phyloP scores from a whole-genome alignment of 108 stramenopile genomes.

The Stephanodiscus triporus region DNA sequence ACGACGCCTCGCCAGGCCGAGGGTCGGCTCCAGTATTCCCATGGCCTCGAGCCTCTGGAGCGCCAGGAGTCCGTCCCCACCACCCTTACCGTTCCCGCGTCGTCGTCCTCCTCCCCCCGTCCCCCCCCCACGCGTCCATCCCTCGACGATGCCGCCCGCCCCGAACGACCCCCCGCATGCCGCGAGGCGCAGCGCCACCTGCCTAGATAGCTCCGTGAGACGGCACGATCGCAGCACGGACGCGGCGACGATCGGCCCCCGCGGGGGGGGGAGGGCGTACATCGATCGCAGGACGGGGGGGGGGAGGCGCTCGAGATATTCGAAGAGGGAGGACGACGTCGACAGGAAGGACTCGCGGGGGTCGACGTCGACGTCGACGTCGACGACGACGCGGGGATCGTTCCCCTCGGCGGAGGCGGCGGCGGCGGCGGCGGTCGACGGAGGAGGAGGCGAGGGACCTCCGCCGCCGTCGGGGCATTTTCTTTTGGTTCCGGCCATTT shows the following conservation, averaged over 20 bases:
- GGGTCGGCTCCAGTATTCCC: slow-evolving; percentile 36
- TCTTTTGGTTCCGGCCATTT: too few species aligned
- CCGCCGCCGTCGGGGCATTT: too few species aligned
- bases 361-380: background rate
- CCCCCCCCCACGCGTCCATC: too few species aligned
- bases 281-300: slow-evolving; percentile 28
- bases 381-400: background rate
- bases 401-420: background rate
- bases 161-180: slow-evolving; percentile 49
- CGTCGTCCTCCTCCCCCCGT: too few species aligned
- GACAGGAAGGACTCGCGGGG: slow-evolving; percentile 29
- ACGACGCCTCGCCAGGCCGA: slow-evolving; percentile 22
- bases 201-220: slow-evolving; percentile 41
- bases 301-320: slow-evolving; percentile 46
- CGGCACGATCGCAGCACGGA: slow-evolving; percentile 41
- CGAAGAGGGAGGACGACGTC: slow-evolving; percentile 41
- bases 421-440: too few species aligned
- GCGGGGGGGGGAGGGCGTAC: slow-evolving; percentile 35
- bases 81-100: too few species aligned
- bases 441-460: too few species aligned
- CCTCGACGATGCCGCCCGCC: slow-evolving; percentile 22
- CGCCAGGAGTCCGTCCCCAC: slow-evolving; percentile 33
- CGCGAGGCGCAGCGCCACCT: slow-evolving; percentile 37
- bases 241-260: slow-evolving; percentile 39
- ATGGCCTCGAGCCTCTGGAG: slow-evolving; percentile 38